These are phyloP conservation scores for Aspergillus transmontanensis DNA, from an alignment of 2,329 filamentous ascomycete species.

Conservation along the genomic window DNA sequence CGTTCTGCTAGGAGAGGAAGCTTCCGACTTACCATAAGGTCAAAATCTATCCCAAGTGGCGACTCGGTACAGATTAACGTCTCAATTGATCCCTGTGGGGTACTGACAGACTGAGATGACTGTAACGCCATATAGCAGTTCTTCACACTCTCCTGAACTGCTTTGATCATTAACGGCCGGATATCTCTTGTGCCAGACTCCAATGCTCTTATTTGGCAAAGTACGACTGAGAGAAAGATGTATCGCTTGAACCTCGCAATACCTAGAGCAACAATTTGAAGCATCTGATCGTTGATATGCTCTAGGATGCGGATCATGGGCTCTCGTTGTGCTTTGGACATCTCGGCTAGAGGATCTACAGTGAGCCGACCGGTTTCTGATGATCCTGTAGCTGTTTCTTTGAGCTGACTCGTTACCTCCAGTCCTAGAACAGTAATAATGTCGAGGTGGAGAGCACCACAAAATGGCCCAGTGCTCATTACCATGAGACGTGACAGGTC, in stretches of 20 bases:
- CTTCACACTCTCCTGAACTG: not conserved
- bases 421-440: conserved; percentile 23
- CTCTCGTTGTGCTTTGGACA: not conserved
- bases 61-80: not conserved
- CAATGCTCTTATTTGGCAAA: conserved; percentile 21
- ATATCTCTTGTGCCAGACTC: conserved; percentile 3
- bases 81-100: not conserved
- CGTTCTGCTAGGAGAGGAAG: no score
- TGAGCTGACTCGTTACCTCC: conserved; percentile 28
- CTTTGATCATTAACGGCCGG: not conserved
- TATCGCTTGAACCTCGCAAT: conserved; percentile 22
- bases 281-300: conserved; percentile 23
- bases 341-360: conserved; percentile 9
- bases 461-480: conserved; percentile 22
- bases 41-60: not conserved
- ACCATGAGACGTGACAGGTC: conserved; percentile 18
- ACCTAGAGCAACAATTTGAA: conserved; percentile 23
- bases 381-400: conserved; percentile 16
- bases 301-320: conserved; percentile 21
- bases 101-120: not conserved
- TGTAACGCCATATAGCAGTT: not conserved
- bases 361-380: conserved; percentile 12
- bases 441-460: conserved; percentile 25
- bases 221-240: conserved; percentile 15
- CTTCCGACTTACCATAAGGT: not conserved